These are phyloP conservation scores for Bacterosira constricta DNA, from an alignment of 108 stramenopile species.

Conservation along the genomic window DNA sequence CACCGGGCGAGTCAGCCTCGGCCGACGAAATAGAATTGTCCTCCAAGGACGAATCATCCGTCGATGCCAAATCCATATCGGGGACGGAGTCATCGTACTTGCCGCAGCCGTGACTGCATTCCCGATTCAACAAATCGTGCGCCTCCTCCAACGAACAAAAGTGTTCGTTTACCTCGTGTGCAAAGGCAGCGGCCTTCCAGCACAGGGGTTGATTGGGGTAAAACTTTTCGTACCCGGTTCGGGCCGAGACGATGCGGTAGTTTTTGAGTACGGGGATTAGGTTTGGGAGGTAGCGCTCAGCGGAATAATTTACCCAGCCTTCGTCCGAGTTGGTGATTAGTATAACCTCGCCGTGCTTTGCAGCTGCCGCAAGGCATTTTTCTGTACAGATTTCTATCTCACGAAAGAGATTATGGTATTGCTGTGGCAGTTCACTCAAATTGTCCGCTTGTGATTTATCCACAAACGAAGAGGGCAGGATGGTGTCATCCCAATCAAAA, in stretches of 20 bases:
- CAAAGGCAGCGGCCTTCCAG: conserved; percentile 95
- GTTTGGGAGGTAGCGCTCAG: conserved; percentile 74
- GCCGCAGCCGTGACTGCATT: conserved; percentile 26
- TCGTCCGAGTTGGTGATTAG: conserved; percentile 93
- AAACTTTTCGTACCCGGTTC: conserved; percentile 86
- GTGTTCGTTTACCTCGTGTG: conserved; percentile 90
- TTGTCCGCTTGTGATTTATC: conserved; percentile 73
- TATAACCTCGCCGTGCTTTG: conserved; percentile 86
- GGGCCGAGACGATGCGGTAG: conserved; percentile 79
- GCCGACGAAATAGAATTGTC: conserved; percentile 33
- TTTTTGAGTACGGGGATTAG: conserved; percentile 73
- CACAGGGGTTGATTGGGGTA: conserved; percentile 89
- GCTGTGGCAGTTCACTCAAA: conserved; percentile 65
- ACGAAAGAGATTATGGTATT: conserved; percentile 73
- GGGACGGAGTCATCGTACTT: conserved; percentile 29
- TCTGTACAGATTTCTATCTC: conserved; percentile 77
- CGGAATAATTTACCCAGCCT: conserved; percentile 91
- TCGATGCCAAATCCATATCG: conserved; percentile 50
- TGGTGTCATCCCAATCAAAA: conserved; percentile 94
- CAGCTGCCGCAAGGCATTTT: conserved; percentile 70
- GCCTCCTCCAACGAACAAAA: conserved; percentile 64
- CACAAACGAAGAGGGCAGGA: conserved; percentile 87
- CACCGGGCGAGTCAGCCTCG: neutral
- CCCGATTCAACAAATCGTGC: conserved; percentile 23
- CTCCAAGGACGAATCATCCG: conserved; percentile 45